Evolutionary conservation across 73 alveolate species (phyloP), one percentile per base, ranked within the genome.

Genomic region (Paramecium sonneborni): DNA sequence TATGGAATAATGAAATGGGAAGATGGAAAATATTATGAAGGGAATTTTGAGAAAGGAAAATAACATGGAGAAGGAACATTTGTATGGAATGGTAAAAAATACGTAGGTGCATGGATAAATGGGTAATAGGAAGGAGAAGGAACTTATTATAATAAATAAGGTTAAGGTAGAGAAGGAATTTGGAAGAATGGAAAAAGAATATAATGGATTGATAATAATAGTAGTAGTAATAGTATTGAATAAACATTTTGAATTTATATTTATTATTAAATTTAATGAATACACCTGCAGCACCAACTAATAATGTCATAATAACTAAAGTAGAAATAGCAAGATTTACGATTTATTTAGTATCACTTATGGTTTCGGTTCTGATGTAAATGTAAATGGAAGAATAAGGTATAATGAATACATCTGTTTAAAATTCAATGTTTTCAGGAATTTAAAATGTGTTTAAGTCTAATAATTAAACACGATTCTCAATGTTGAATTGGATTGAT

Each of bases 101-200:
- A 92, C 79, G 76, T 92, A 18, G 97, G 98, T 5, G 68, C 92
- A 84, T 96, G 98, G 99, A 93, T 92, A 84, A 96, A 92, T 30
- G 99, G 97, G 46, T 88, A 89, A 58, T 93, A 96, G 38, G 95
- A 97, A 86, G 98, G 97, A 10, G 48, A 39, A 30, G 94, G 94
- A 20, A 69, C 70, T 69, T 88, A 44, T 43, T 82, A 88, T 43
- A 88, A 48, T 57, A 52, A 82, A 32, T 23, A 82, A 32, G 94
- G 94, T 10, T 26, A 18, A 30, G 23, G 56, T 14, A 88, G 84
- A 43, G 69, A 30, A 11, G 94, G 94, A 24, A 34, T 39, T 8
- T 88, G 94, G 94, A 85, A 88, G 55, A 24, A 88, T 37, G 94
- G 94, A 15, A 88, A 43, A 35, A 70, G 94, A 70, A 34, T 88